Evolutionary conservation across 257 asterid species (phyloP), one percentile per base, ranked within the genome.

Genomic region (Hygrophila difformis): DNA sequence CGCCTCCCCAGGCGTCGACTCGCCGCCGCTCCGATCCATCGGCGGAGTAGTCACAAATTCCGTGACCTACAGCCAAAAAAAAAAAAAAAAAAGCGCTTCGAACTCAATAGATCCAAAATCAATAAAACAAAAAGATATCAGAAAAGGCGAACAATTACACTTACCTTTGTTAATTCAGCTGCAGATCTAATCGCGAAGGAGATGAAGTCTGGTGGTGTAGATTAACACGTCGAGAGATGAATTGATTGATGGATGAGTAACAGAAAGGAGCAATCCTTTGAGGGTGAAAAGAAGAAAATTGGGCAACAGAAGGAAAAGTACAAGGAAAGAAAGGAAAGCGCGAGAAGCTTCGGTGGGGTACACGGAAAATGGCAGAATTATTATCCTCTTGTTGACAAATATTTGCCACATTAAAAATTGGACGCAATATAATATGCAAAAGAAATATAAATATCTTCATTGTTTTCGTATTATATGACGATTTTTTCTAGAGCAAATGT

Each of bases 1-100:
- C 44, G 59, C 29, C 16, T 75, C 91, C 11, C 63, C 57, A 8
- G 60, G 57, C 23, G 52, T 46, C 20, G 65, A 8, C 42, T 68
- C 37, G 19, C 36, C 87, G 18, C 72, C 77, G 44, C 59, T 75
- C 14, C 67, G 66, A 24, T 56, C 77, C 67, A 31, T 61, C 61
- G 72, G 67, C 24, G 70, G 63, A 43, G 44, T 70, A 55, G 63
- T 42, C 57, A 66, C 55, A 43, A 14, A 39, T 12, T 33, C 38
- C 49, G 41, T 19, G 38, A 12, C 18, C 50, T 28, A 16, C 20
- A 15, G 31, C n/a, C n/a, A n/a, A n/a, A n/a, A n/a, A n/a, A n/a
- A n/a, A n/a, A n/a, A 5, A 16, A 43, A 51, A 8, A 39, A 39
- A 39, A 41, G 7, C 21, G 10, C 47, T 20, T 18, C 9, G 40